Evolutionary conservation across 75 land plant genomes (phyloP).

Genomic region (Pinus taeda): DNA sequence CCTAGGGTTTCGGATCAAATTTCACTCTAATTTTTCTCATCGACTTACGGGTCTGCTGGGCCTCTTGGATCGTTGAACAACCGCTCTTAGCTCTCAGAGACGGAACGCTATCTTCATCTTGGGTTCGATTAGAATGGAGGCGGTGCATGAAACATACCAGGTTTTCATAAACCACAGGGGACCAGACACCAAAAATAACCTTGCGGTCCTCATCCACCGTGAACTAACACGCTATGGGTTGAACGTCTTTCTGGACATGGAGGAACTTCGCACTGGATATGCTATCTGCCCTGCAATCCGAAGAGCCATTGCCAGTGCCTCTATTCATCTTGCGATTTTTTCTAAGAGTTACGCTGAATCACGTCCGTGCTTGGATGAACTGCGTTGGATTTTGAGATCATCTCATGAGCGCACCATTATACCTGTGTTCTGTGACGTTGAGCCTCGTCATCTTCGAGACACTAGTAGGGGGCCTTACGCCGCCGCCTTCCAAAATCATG

Average conservation of each 20-base stretch:
- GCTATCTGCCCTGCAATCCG: background rate
- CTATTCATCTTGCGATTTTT: background rate
- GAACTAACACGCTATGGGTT: background rate
- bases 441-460: background rate
- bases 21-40: too few relatives aligned
- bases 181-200: background rate
- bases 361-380: background rate
- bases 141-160: background rate
- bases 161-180: slow-evolving; percentile 5
- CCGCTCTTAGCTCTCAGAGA: too few relatives aligned
- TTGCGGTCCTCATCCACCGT: background rate
- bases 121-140: too few relatives aligned
- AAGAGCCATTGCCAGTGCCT: background rate
- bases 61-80: too few relatives aligned
- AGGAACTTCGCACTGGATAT: background rate
- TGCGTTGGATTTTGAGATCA: background rate
- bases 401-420: background rate
- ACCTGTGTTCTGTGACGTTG: background rate
- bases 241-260: background rate
- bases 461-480: background rate
- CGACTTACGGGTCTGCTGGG: too few relatives aligned
- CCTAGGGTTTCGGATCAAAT: too few relatives aligned
- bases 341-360: background rate
- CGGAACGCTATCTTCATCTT: too few relatives aligned
- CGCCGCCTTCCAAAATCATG: background rate